Base-by-base conservation (phyloP, 495 filamentous ascomycete genomes). In the Cercophora scortea region DNA sequence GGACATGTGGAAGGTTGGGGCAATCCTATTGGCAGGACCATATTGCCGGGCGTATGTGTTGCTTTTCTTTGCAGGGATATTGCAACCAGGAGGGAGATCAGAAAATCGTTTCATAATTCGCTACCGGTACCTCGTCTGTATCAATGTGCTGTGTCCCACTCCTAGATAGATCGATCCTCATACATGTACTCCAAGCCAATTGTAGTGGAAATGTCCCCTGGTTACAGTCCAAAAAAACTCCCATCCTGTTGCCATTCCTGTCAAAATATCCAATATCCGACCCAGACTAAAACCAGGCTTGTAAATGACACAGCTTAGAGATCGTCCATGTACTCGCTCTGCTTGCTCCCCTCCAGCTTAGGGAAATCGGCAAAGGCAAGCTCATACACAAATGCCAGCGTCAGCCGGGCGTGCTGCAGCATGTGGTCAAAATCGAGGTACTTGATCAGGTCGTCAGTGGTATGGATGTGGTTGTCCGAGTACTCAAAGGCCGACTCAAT, bases 351-450 rank as follows among this genome's bases (percentile, higher is more conserved):
- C 62, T 68, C 65, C 19, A 76, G 57, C 55, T 67, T 63, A 43
- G 61, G 58, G 51, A 78, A 78, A 56, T 84, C 71, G 32, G 86
- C 76, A 69, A 86, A 83, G 3, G 82, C 90, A 54, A 96, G 69
- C 76, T 99, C 93, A 62, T 94, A 95, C 12, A 83, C 90, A 60
- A 97, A 81, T 1, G 84, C 88, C 47, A 97, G 72, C 19, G 89
- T 96, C 79, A 99, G 76, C 68, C 86, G 87, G 1, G 90, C 93
- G 67, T 99, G 93, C 72, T 99, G 88, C 49, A 95, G 76, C 93
- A 99, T 99, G 67, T 99, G 93, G 63, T 94, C 87, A 63, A 96
- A 97, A 63, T 84, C 90, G 51, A 99, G 73, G 57, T 88, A 89
- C 64, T 93, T 81, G 59, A 96, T 86, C 65, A 79, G 76, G 66